Evolutionary conservation across 1,284 basidiomycete genomes (phyloP).

Genomic region (Papiliotrema fonsecae): DNA sequence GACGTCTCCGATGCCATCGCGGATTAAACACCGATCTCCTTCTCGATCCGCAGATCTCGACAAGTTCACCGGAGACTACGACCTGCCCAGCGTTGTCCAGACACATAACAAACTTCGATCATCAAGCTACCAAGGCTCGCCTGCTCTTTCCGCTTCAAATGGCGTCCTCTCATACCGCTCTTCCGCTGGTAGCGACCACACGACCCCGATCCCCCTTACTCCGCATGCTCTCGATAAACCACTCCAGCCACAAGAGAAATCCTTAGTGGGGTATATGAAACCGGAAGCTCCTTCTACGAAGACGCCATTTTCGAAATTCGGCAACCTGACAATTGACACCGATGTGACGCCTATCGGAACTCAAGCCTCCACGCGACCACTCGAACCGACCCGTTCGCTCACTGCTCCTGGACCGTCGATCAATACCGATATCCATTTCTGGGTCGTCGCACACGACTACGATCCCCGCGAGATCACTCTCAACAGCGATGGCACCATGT

Average conservation of each 20-base stretch:
- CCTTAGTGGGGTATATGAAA: constrained; percentile 7
- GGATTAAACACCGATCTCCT: constrained; percentile 29
- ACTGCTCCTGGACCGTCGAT: constrained; percentile 15
- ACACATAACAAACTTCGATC: not conserved
- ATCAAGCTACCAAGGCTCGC: not conserved
- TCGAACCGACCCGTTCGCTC: constrained; percentile 7
- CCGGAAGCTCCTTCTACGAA: constrained; percentile 4
- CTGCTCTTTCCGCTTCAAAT: not conserved
- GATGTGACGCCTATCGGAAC: constrained; percentile 1
- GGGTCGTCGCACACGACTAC: constrained; percentile 46
- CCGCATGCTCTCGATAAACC: constrained; percentile 5
- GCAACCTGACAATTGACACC: constrained; percentile 5
- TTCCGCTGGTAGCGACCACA: constrained; percentile 5
- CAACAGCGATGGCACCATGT: constrained; percentile 81
- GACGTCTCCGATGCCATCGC: constrained; percentile 30
- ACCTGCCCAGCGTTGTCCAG: constrained; percentile 6
- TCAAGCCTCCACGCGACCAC: constrained; percentile 10
- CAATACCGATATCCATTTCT: constrained; percentile 34
- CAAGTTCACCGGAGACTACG: constrained; percentile 29
- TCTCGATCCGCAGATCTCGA: constrained; percentile 43
- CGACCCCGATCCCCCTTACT: constrained; percentile 2
- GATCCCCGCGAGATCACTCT: constrained; percentile 76
- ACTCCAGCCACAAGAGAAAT: constrained; percentile 4
- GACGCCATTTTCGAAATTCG: constrained; percentile 3
- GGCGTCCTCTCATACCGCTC: constrained; percentile 4